These are phyloP conservation scores for Kitagawia praeruptora DNA, from an alignment of 129 eudicot genomes.

Conservation along the genomic window DNA sequence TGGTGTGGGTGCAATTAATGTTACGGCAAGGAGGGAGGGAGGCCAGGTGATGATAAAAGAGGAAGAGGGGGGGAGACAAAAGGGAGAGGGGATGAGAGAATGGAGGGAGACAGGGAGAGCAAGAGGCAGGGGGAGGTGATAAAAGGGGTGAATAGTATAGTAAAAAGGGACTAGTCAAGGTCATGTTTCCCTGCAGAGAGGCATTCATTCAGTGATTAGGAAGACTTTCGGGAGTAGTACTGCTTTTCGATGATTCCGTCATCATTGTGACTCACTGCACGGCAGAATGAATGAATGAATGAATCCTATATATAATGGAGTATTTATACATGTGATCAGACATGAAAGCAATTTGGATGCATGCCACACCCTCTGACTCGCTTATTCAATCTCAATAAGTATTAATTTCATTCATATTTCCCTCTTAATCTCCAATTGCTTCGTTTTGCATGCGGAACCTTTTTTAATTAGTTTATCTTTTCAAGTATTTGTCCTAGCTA, in stretches of 20 bases:
- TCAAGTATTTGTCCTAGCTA: no score
- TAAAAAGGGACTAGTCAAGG: constrained; percentile 5
- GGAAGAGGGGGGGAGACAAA: neutral
- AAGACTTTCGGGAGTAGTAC: neutral
- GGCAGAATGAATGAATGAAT: constrained; percentile 17
- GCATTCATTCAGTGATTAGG: constrained; percentile 13
- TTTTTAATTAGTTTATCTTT: no score
- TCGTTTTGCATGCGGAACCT: no score
- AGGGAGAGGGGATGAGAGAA: constrained; percentile 5
- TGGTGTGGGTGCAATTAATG: neutral
- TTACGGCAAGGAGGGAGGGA: neutral
- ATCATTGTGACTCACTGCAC: constrained; percentile 19
- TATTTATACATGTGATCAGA: neutral
- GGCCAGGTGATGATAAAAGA: neutral
- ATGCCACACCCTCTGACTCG: neutral
- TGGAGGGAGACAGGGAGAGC: neutral
- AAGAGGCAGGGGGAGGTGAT: neutral
- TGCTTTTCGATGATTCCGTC: constrained; percentile 25
- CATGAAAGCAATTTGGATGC: constrained; percentile 9
- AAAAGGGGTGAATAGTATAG: neutral
- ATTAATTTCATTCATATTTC: no score
- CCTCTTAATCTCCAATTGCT: no score
- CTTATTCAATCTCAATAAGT: neutral
- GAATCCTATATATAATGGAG: no score
- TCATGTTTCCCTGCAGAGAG: constrained; percentile 22